Evolutionary conservation across 2,329 filamentous ascomycete species (phyloP).

Genomic region (Cordyceps farinosa): DNA sequence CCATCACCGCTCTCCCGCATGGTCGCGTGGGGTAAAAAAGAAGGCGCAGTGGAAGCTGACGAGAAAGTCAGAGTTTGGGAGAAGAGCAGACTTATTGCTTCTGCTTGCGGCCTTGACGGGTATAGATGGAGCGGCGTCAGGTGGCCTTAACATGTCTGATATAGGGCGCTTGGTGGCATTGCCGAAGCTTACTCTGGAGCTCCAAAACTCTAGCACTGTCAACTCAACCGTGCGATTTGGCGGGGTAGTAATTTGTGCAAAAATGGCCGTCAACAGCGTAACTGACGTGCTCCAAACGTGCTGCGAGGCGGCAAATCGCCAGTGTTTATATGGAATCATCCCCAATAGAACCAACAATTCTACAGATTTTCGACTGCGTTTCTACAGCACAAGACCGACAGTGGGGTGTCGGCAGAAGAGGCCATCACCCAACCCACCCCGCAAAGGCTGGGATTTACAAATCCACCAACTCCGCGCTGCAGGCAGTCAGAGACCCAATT

Average conservation of each 20-base stretch:
- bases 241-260: neutral
- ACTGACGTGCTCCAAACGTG: too few species aligned
- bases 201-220: neutral
- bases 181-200: neutral
- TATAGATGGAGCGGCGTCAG: neutral
- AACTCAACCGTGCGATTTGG: too few species aligned
- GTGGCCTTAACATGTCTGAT: neutral
- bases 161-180: neutral
- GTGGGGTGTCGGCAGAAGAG: neutral
- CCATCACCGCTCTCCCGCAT: neutral
- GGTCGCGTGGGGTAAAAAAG: neutral
- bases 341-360: neutral
- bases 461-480: neutral
- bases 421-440: constrained; percentile 17
- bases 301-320: too few species aligned
- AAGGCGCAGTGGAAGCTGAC: neutral
- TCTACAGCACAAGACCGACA: neutral
- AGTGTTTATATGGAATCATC: too few species aligned
- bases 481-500: neutral
- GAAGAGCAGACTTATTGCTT: neutral
- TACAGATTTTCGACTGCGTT: neutral
- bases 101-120: neutral
- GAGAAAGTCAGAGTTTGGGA: neutral
- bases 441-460: constrained; percentile 8
- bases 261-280: too few species aligned